Percentiles rank a stretch among this genome's conserved stretches.
phyloP scores from a whole-genome alignment of 768 basidiomycete species.

The Naganishia randhawae region DNA sequence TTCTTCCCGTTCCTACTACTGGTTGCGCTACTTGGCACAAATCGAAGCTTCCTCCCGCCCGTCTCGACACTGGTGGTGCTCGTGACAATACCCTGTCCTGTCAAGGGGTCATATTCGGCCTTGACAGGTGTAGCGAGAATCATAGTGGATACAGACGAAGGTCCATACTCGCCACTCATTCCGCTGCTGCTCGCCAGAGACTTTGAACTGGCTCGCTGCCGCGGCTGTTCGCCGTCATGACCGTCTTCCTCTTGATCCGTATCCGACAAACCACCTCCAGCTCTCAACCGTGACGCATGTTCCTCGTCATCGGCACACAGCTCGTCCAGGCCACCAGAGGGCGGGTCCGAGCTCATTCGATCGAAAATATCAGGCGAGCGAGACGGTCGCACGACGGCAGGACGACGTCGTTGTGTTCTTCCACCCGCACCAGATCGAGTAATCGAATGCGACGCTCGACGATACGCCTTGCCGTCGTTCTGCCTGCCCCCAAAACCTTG shows the following conservation, averaged over 20 bases:
- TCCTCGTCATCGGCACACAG: slow-evolving; percentile 5
- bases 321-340: slow-evolving; percentile 12
- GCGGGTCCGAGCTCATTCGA: slow-evolving; percentile 24
- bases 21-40: not conserved
- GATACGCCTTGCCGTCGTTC: not conserved
- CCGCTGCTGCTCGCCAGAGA: slow-evolving; percentile 10
- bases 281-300: not conserved
- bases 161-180: slow-evolving; percentile 10
- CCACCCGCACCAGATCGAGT: not conserved
- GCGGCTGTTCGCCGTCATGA: not conserved
- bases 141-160: slow-evolving; percentile 1
- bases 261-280: slow-evolving; percentile 17
- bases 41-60: slow-evolving; percentile 6
- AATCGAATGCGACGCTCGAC: not conserved
- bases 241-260: slow-evolving; percentile 26
- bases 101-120: slow-evolving; percentile 1
- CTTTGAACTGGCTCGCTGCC: not conserved
- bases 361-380: slow-evolving; percentile 21
- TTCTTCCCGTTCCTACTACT: not conserved
- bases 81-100: not conserved
- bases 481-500: not conserved
- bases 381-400: slow-evolving; percentile 1
- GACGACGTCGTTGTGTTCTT: not conserved
- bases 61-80: not conserved
- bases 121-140: slow-evolving; percentile 12